phyloP scores from a whole-genome alignment of 441 rosid species.

The Bocquillonia castaneifolia region DNA sequence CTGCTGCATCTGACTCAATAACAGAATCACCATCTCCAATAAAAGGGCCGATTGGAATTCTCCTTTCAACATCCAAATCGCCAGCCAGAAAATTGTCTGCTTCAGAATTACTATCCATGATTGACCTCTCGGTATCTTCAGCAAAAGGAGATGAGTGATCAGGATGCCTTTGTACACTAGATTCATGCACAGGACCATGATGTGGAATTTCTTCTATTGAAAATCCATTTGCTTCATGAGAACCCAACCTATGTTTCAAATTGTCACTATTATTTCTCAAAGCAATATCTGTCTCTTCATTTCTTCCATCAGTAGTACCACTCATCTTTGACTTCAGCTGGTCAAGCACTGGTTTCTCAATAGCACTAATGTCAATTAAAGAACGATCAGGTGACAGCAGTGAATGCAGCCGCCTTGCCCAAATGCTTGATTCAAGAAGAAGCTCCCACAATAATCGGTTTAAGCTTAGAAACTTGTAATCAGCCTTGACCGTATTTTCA shows the following conservation, averaged over 20 bases:
- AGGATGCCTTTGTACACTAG: constrained; percentile 24
- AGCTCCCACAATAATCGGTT: constrained; percentile 77
- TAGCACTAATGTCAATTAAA: constrained; percentile 30
- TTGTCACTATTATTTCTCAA: constrained; percentile 23
- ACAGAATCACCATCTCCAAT: constrained; percentile 22
- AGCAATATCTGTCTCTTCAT: constrained; percentile 20
- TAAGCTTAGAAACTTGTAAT: constrained; percentile 50
- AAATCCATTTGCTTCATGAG: constrained; percentile 31
- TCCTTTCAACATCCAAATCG: constrained; percentile 38
- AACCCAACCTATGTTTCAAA: constrained; percentile 22
- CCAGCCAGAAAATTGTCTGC: constrained; percentile 17
- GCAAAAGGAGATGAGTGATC: constrained; percentile 21
- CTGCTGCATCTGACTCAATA: constrained; percentile 26
- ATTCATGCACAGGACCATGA: constrained; percentile 30
- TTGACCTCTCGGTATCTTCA: constrained; percentile 30
- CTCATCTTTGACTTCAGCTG: constrained; percentile 28
- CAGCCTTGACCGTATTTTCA: constrained; percentile 37
- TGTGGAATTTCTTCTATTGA: constrained; percentile 41
- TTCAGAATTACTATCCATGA: background rate
- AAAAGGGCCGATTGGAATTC: constrained; percentile 33
- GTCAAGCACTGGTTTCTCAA: constrained; percentile 30
- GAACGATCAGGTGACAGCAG: constrained; percentile 50
- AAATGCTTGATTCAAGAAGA: constrained; percentile 63
- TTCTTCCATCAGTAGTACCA: constrained; percentile 23
- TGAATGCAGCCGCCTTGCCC: constrained; percentile 75